Evolutionary conservation across 2,329 filamentous ascomycete species (phyloP), one percentile per base, ranked within the genome.

Genomic region (Colletotrichum sojae): DNA sequence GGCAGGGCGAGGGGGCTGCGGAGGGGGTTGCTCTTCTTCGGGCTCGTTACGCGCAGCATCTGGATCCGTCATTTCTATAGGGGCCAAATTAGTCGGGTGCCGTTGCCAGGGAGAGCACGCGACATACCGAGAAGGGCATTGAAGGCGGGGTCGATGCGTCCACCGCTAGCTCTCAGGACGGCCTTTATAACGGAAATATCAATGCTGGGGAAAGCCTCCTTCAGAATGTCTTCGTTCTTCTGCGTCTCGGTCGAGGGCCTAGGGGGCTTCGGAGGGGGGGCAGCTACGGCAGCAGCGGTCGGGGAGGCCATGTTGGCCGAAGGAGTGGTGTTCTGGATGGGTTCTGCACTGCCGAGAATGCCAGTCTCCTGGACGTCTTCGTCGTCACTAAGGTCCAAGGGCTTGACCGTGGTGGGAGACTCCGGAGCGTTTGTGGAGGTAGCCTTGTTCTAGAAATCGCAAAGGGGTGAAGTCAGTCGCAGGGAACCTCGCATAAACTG

Each of bases 111-210:
- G 16, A 53, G 67, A 22, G 56, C 65, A 70, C 43, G 65, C 64
- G 31, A 68, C 86, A 71, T 85, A 94, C 93, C 93, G 52, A 99
- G 86, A 51, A 99, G 87, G 43, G 96, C 96, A 82, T 98, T 96
- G 83, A 99, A 99, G 15, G 96, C 95, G 39, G 94, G 93, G 80
- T 99, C 96, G 55, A 98, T 91, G 76, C 92, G 90, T 69, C 95
- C 95, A 67, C 91, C 88, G 79, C 96, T 98, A 15, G 96, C 96
- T 25, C 89, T 87, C 72, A 99, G 83, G 0, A 99, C 92, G 36
- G 96, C 96, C 80, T 91, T 97, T 79, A 99, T 89, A 54, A 99
- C 92, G 52, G 89, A 80, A 8, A 83, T 78, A 62, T 99, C 96
- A 70, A 98, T 93, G 63, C 84, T 88, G 0, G 96, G 96, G 76